phyloP scores from a whole-genome alignment of 495 filamentous ascomycete genomes.

The Aspergillus sclerotioniger region DNA sequence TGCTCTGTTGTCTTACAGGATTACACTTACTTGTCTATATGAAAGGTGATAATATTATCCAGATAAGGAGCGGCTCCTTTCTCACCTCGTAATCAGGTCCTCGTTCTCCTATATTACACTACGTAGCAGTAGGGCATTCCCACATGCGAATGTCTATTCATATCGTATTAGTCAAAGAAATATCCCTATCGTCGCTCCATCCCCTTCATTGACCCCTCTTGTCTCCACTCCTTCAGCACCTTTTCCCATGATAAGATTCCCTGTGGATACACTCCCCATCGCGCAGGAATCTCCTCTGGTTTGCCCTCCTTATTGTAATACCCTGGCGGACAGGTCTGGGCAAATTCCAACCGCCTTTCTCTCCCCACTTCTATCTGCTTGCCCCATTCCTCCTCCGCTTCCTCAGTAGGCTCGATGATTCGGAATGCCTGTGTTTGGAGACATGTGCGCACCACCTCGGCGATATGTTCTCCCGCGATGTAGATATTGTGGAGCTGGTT shows the following conservation, averaged over 20 bases:
- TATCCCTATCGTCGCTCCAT: not conserved
- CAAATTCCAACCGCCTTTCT: not conserved
- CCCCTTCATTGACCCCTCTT: not conserved
- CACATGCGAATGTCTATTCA: no score
- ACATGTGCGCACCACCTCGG: not conserved
- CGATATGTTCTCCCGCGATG: conserved; percentile 4
- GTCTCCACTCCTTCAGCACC: not conserved
- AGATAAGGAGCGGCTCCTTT: no score
- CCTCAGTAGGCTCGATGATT: not conserved
- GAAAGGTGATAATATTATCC: no score
- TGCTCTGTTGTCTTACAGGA: no score
- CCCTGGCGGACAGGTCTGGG: conserved; percentile 3
- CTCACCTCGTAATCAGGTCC: no score
- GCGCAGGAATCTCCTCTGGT: conserved; percentile 3
- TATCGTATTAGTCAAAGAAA: no score
- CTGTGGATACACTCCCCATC: not conserved
- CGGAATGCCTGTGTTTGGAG: not conserved
- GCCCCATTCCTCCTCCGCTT: conserved; percentile 5
- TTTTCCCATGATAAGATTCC: not conserved
- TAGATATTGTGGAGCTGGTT: conserved; percentile 29
- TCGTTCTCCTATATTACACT: no score
- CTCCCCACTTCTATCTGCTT: not conserved
- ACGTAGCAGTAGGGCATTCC: no score
- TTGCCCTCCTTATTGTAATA: conserved; percentile 8
- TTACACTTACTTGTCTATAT: no score